phyloP scores from a whole-genome alignment of 2,329 filamentous ascomycete species.

The Pseudogymnoascus sp. region DNA sequence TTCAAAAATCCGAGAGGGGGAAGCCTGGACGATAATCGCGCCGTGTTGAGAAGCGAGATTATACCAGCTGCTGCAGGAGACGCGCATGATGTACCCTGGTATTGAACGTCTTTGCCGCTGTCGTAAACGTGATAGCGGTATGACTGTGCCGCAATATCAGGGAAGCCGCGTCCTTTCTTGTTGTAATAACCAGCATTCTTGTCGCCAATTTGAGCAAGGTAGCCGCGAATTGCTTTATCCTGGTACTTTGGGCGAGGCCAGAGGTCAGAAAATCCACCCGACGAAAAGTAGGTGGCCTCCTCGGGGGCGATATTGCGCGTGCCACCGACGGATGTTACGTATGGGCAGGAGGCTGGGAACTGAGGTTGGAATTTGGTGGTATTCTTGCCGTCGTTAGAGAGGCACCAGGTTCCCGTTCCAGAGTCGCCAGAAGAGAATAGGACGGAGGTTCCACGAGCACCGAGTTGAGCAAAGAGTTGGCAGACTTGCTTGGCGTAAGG shows the following conservation, averaged over 20 bases:
- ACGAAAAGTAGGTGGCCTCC: slow-evolving; percentile 35
- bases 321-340: slow-evolving; percentile 59
- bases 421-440: slow-evolving; percentile 51
- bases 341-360: slow-evolving; percentile 59
- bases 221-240: slow-evolving; percentile 33
- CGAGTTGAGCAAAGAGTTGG: slow-evolving; percentile 53
- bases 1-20: slow-evolving; percentile 49
- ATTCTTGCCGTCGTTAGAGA: slow-evolving; percentile 48
- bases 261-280: slow-evolving; percentile 43
- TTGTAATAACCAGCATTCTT: slow-evolving; percentile 32
- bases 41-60: slow-evolving; percentile 53
- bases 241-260: slow-evolving; percentile 40
- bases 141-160: slow-evolving; percentile 34
- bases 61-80: slow-evolving; percentile 49
- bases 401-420: slow-evolving; percentile 42
- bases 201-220: slow-evolving; percentile 31
- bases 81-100: slow-evolving; percentile 44
- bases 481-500: slow-evolving; percentile 54
- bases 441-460: slow-evolving; percentile 52
- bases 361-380: slow-evolving; percentile 46
- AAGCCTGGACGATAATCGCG: slow-evolving; percentile 14
- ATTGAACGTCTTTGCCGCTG: not conserved
- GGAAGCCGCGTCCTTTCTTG: slow-evolving; percentile 41
- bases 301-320: slow-evolving; percentile 43
- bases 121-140: slow-evolving; percentile 18